These are phyloP conservation scores for Drosera spatulata DNA, from an alignment of 179 eudicot species.

Conservation along the genomic window DNA sequence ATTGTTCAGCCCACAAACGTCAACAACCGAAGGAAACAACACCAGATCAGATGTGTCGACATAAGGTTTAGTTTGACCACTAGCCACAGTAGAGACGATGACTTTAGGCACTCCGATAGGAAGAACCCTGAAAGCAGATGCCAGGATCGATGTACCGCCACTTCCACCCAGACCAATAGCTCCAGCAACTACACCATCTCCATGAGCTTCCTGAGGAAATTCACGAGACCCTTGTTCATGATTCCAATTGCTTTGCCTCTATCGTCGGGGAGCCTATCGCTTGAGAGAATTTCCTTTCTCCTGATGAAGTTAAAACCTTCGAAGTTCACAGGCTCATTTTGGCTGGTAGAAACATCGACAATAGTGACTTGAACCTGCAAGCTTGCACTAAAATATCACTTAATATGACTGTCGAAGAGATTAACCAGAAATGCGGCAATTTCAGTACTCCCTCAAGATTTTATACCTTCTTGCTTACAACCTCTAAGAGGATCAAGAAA, in stretches of 20 bases:
- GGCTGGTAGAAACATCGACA: constrained; percentile 81
- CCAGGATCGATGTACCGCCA: constrained; percentile 82
- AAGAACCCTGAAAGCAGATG: constrained; percentile 71
- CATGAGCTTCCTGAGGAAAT: constrained; percentile 43
- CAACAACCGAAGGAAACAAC: constrained; percentile 91
- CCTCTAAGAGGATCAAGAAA: too few species aligned
- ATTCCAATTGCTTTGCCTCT: constrained; percentile 67
- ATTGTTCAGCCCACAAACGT: constrained; percentile 82
- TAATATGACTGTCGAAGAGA: too few species aligned
- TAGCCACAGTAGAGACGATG: constrained; percentile 84
- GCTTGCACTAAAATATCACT: background rate
- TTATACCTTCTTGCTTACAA: too few species aligned
- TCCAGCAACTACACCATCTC: constrained; percentile 50
- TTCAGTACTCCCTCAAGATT: too few species aligned
- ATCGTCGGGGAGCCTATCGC: constrained; percentile 57
- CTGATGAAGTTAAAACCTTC: constrained; percentile 51
- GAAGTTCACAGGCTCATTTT: constrained; percentile 28
- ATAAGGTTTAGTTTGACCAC: constrained; percentile 85
- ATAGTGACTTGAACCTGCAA: constrained; percentile 64
- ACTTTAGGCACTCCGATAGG: constrained; percentile 82
- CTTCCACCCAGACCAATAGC: constrained; percentile 92
- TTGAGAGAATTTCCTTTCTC: constrained; percentile 58
- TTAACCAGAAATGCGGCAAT: too few species aligned
- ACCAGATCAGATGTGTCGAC: constrained; percentile 84
- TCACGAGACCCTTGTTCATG: constrained; percentile 60